Evolutionary conservation across 2,329 filamentous ascomycete genomes (phyloP), one percentile per base, ranked within the genome.

Genomic region (Rhytidhysteron rufulum): DNA sequence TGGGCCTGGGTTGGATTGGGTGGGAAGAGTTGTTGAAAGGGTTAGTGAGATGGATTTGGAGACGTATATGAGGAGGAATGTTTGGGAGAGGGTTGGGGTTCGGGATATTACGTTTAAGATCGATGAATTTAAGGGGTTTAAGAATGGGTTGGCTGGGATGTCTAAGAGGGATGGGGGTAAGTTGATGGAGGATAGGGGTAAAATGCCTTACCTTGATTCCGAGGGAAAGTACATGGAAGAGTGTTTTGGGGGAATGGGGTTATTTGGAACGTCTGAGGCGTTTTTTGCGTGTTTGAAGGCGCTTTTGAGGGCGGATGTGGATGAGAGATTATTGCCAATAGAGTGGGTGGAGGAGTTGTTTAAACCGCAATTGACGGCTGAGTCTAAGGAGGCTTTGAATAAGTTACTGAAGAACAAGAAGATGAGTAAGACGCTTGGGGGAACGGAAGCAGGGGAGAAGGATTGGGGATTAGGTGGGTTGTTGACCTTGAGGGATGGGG

Each of bases 41-140:
- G 57, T 65, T 15, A 62, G 66, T 1, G 63, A 65, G 4, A 46
- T 60, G 19, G 47, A 50, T 3, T 57, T 74, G 1, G 64, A 70
- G 37, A 62, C 67, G 19, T 69, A 67, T 53, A 65, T 71, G 49
- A 55, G 62, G 37, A 51, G 67, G 35, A 56, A 72, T 41, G 64
- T 76, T 9, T 67, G 70, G 57, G 53, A 64, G 35, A 71, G 70
- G 1, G 59, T 75, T 2, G 66, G 62, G 0, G 58, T 75, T 36
- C 63, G 67, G 1, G 70, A 77, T 31, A 72, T 81, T 49, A 74
- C 68, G 37, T 79, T 85, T 68, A 64, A 79, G 34, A 78, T 53
- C 0, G 43, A 39, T 2, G 36, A 29, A 7, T 48, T 55, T 2
- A 53, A 54, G 5, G 58, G 60, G 19, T 16, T 63, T 10, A 40